phyloP scores from a whole-genome alignment of 148 eudicot genomes.

The Chenopodium berlandieri region DNA sequence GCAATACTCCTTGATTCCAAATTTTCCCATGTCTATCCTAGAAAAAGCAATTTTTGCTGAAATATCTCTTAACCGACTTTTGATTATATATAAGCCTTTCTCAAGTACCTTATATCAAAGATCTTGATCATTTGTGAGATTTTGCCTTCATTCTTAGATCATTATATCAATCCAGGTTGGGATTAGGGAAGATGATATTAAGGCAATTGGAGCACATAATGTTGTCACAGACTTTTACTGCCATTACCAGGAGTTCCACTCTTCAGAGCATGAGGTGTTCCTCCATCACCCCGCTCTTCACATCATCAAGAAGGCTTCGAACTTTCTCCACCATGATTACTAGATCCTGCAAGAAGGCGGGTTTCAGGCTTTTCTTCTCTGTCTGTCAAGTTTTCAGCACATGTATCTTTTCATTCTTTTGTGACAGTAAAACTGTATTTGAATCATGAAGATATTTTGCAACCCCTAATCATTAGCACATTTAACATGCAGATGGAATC shows the following conservation, averaged over 20 bases:
- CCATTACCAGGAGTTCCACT: slow-evolving; percentile 16
- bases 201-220: slow-evolving; percentile 29
- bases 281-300: slow-evolving; percentile 4
- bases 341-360: slow-evolving; percentile 36
- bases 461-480: not conserved
- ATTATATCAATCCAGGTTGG: slow-evolving; percentile 31
- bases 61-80: not conserved
- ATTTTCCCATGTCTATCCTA: not conserved
- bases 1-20: not conserved
- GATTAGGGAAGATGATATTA: slow-evolving; percentile 30
- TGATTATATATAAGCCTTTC: not conserved
- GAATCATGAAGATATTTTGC: not conserved
- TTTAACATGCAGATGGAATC: slow-evolving; percentile 52
- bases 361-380: slow-evolving; percentile 11
- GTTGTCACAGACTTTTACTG: slow-evolving; percentile 16
- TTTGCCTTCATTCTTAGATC: slow-evolving; percentile 16
- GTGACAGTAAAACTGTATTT: not conserved
- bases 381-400: not conserved
- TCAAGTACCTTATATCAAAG: not conserved
- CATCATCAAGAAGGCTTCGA: slow-evolving; percentile 29
- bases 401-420: not conserved
- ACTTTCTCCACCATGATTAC: slow-evolving; percentile 23
- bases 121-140: slow-evolving; percentile 4
- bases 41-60: not conserved
- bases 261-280: slow-evolving; percentile 17